Evolutionary conservation across 2,329 filamentous ascomycete species (phyloP), one percentile per base, ranked within the genome.

Genomic region (Exserohilum turcica): DNA sequence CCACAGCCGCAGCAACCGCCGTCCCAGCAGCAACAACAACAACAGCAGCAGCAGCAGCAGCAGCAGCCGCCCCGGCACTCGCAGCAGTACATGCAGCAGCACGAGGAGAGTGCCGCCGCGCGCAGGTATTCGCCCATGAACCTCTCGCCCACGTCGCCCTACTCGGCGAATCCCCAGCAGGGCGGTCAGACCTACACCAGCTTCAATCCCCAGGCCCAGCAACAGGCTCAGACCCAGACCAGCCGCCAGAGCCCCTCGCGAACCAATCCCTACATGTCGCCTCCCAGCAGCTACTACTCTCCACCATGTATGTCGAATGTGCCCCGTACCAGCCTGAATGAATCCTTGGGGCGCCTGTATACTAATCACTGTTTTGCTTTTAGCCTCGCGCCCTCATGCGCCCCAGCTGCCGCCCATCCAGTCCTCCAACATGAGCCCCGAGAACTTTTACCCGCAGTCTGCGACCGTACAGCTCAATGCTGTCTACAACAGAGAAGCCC

Each of bases 111-210:
- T 37, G 83, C 90, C 44, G 91, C 91, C 52, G 90, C 92, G 54
- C 90, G 95, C 74, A 86, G 92, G 71, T 97, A 97, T 77, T 97
- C 93, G 40, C 94, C 93, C 60, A 97, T 97, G 92, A 93, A 96
- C 74, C 80, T 95, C 56, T 91, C 92, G 56, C 90, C 92, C 35
- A 86, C 88, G 29, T 88, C 90, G 50, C 87, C 91, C 29, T 95
- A 95, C 77, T 83, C 85, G 71, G 82, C 78, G 42, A 89, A 80
- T 73, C 84, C 80, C 57, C 85, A 79, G 70, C 80, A 79, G 59
- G 72, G 71, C 43, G 67, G 67, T 60, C 71, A 79, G 52, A 65
- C 55, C 56, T 77, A 76, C 57, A 71, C 70, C 45, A 75, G 70
- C 69, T 77, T 76, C 64, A 80, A 76, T 52, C 60, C 67, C 48